Base-by-base conservation (phyloP, 2,329 filamentous ascomycete species). In the Cladosporium sp. region DNA sequence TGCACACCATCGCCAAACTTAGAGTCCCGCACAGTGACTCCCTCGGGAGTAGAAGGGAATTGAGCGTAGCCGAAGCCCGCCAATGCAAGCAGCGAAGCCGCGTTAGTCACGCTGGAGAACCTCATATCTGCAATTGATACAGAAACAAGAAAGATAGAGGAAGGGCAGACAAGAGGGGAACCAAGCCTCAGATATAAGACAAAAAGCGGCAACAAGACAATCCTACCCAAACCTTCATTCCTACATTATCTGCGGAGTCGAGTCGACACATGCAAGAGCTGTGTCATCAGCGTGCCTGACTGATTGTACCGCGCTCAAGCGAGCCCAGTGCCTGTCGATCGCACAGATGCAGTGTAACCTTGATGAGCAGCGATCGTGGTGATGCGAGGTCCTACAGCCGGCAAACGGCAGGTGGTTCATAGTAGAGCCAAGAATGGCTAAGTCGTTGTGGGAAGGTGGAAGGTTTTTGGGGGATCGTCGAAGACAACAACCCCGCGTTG, bases 21-120 rank as follows among this genome's bases (percentile, higher is more conserved):
- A 2, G 80, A 82, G 26, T 80, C 69, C 10, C 81, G 70, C 2
- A 79, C 75, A 31, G 74, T 81, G 33, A 81, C 63, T n/a, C 74
- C 77, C 62, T 80, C 74, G 1, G 79, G 80, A 1, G 72, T 72
- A 8, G 80, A 78, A 40, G 80, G 80, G 66, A 81, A 81, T 28
- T 72, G 70, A 18, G 70, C 68, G 35, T 23, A 6, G 16, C 40
- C 23, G 8, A 60, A n/a, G 26, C 31, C 23, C 11, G 60, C 7
- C 21, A 63, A 53, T 12, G 65, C 66, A 35, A 65, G 61, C 40
- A 64, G 40, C 29, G 59, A 62, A 18, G 46, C 46, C 12, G 44
- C 59, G 26, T 33, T 52, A 21, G 21, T 11, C 11, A 26, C 31
- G 28, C 58, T 18, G 40, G 35, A 61, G n/a, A 44, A 61, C 29